These are phyloP conservation scores for Globisporangium alternatum DNA, from an alignment of 352 stramenopile genomes.

Conservation along the genomic window DNA sequence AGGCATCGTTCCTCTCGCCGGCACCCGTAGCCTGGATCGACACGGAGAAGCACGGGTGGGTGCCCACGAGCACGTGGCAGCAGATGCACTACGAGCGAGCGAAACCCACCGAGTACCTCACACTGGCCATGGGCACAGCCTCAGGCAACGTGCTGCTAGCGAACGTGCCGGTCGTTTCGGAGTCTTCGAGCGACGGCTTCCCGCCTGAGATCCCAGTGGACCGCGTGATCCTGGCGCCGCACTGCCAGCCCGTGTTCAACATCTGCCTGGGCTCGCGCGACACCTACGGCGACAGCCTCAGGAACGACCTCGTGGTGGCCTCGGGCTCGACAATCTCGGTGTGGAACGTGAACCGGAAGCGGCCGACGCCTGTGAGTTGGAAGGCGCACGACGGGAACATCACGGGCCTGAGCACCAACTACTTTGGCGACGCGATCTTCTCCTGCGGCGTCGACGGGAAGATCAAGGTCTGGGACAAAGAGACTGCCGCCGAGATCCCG, in stretches of 20 bases:
- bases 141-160: constrained; percentile 57
- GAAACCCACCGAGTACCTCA: constrained; percentile 19
- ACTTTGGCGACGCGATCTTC: constrained; percentile 65
- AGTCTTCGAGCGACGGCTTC: not conserved
- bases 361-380: constrained; percentile 32
- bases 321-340: constrained; percentile 69
- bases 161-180: constrained; percentile 29
- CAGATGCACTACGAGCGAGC: constrained; percentile 41
- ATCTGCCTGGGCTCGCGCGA: constrained; percentile 48
- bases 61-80: constrained; percentile 66
- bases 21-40: constrained; percentile 42
- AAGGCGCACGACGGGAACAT: constrained; percentile 71
- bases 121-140: constrained; percentile 58
- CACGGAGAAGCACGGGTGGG: constrained; percentile 72
- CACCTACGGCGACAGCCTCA: constrained; percentile 49
- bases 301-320: constrained; percentile 54
- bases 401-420: constrained; percentile 52
- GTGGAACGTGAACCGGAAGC: constrained; percentile 65
- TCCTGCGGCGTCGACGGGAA: constrained; percentile 58
- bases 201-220: constrained; percentile 30
- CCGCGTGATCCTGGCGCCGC: constrained; percentile 52
- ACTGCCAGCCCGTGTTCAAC: constrained; percentile 58
- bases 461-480: constrained; percentile 64
- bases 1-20: constrained; percentile 26
- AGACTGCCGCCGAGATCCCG: constrained; percentile 27